Conservation (phyloP, 2,329 filamentous ascomycete genomes). For the Phoma sp. region DNA sequence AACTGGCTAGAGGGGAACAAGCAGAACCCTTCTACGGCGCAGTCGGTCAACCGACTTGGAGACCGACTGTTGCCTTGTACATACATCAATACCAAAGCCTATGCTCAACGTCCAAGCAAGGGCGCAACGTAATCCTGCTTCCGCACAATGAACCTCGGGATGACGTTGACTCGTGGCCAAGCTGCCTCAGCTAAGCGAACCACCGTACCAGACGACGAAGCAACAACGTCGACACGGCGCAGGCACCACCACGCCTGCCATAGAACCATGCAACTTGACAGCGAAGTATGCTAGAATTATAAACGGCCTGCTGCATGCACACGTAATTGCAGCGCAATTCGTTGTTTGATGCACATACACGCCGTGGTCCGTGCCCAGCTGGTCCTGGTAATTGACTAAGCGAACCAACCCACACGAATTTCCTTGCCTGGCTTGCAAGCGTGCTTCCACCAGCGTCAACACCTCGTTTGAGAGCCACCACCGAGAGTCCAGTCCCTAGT, state of each 20-base stretch:
- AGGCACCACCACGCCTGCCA: background rate
- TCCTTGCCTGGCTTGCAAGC: slow-evolving; percentile 20
- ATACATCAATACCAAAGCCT: slow-evolving; percentile 30
- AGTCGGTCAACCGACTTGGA: slow-evolving; percentile 18
- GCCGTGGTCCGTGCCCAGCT: slow-evolving; percentile 14
- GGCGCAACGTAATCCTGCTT: slow-evolving; percentile 12
- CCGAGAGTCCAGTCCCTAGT: slow-evolving; percentile 51
- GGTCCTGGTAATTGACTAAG: slow-evolving; percentile 35
- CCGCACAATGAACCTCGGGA: slow-evolving; percentile 21
- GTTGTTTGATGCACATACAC: background rate
- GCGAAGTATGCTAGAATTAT: background rate
- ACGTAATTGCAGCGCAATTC: slow-evolving; percentile 22
- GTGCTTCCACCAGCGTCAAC: slow-evolving; percentile 39
- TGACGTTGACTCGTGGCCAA: slow-evolving; percentile 26
- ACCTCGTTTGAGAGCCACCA: slow-evolving; percentile 37
- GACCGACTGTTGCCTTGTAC: slow-evolving; percentile 28
- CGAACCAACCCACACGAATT: slow-evolving; percentile 34
- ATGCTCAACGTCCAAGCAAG: slow-evolving; percentile 21
- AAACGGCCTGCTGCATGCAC: background rate
- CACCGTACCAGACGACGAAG: slow-evolving; percentile 13
- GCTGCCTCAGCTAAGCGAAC: slow-evolving; percentile 17
- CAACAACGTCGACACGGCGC: slow-evolving; percentile 6
- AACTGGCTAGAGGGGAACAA: slow-evolving; percentile 8
- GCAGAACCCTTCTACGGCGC: slow-evolving; percentile 13
- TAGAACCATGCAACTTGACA: background rate